Conservation (phyloP, 2,329 filamentous ascomycete genomes). For the Diaporthe sp. region DNA sequence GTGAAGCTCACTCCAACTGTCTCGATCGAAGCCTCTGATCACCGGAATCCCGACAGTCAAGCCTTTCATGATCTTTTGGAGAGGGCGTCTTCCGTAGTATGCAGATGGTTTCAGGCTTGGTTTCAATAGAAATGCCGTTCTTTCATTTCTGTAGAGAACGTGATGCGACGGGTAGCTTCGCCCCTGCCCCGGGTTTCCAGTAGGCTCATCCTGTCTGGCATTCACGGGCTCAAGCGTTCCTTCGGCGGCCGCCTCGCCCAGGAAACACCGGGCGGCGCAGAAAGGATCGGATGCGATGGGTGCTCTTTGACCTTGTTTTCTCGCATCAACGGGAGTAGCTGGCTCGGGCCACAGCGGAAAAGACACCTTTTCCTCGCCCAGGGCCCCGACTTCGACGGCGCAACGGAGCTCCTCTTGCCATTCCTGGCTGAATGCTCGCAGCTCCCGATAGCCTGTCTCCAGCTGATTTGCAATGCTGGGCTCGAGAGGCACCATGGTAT, state of each 20-base stretch:
- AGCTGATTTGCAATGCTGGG: conserved; percentile 89
- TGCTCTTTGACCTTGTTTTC: conserved; percentile 42
- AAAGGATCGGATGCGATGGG: conserved; percentile 66
- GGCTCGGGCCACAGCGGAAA: conserved; percentile 84
- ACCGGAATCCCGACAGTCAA: conserved; percentile 86
- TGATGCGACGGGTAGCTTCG: conserved; percentile 79
- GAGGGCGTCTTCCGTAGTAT: conserved; percentile 84
- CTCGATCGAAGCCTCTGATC: conserved; percentile 88
- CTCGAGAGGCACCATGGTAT: conserved; percentile 92
- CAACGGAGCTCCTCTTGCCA: conserved; percentile 93
- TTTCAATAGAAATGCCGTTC: conserved; percentile 86
- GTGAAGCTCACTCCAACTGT: conserved; percentile 81
- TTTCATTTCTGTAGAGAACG: conserved; percentile 86
- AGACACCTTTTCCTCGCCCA: conserved; percentile 91
- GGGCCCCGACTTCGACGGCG: conserved; percentile 88
- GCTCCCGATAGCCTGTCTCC: conserved; percentile 88
- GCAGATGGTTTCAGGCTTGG: conserved; percentile 86
- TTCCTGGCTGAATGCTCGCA: conserved; percentile 90
- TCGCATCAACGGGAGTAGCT: conserved; percentile 41
- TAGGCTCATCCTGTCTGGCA: conserved; percentile 44
- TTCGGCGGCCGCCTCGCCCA: conserved; percentile 70
- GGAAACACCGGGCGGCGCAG: conserved; percentile 71
- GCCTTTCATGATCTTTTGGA: conserved; percentile 87
- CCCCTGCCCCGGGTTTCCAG: conserved; percentile 39
- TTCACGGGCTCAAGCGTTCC: conserved; percentile 60